Base-by-base conservation (phyloP, 2,329 filamentous ascomycete genomes). In the Fusarium clavum region DNA sequence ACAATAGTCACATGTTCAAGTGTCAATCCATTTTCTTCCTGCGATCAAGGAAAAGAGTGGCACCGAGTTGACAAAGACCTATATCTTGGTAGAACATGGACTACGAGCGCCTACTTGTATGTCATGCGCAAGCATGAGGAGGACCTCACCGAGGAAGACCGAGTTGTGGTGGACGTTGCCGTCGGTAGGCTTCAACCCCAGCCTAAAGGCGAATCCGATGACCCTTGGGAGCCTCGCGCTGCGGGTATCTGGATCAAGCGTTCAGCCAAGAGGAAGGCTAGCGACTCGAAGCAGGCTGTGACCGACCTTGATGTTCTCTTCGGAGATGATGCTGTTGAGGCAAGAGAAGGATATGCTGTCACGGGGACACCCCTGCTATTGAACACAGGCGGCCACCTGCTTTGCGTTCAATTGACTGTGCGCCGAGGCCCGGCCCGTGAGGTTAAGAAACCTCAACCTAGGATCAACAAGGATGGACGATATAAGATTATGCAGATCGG, bases 401-500 rank as follows among this genome's bases (percentile, higher is more conserved):
- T 90, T 25, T 90, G 91, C 69, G 89, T 93, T 24, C 90, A 94
- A 64, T 79, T 99, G 59, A 97, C 90, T 27, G 85, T 98, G 52
- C 89, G 93, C 53, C 88, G 92, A 73, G 95, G 96, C 4, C 83
- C 85, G 54, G 88, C 88, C 24, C 82, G 84, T 24, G 88, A 90
- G 70, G 79, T 86, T 38, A 87, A 90, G 75, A 94, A 91, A 78
- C 92, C 92, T 1, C 83, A 89, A 41, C 92, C 91, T 13, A 89
- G 92, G 62, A 93, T 99, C 69, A 88, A 89, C 45, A 94, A 97
- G 67, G 94, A 96, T 77, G 96, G 95, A 30, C 94, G 92, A 74
- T 98, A 98, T 84, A 98, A 98, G 84, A 97, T 99, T 70, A 90
- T 99, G 87, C 96, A 99, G 81, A 85, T 97, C 58, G 92, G 94